Percentiles rank a stretch among this genome's conserved stretches.
phyloP scores from a whole-genome alignment of 108 stramenopile species.

The Skeletonema menzelii region DNA sequence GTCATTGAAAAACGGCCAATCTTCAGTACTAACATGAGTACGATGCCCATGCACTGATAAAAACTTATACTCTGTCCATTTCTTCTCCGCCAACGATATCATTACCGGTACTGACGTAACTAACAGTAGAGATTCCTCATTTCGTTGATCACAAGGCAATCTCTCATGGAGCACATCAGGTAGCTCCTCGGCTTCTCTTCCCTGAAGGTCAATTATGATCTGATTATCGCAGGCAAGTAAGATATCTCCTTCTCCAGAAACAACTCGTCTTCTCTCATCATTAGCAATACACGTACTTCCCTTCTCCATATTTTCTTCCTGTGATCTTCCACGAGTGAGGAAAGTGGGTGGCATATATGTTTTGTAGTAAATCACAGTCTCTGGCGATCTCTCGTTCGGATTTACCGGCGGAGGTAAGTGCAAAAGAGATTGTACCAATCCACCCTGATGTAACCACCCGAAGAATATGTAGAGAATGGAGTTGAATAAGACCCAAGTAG shows the following conservation, averaged over 20 bases:
- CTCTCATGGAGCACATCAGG: constrained; percentile 10
- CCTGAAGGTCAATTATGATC: constrained; percentile 42
- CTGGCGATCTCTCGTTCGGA: not conserved
- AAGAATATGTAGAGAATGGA: constrained; percentile 58
- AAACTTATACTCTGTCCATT: constrained; percentile 30
- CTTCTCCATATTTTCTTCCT: not conserved
- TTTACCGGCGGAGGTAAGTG: not conserved
- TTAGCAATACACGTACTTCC: not conserved
- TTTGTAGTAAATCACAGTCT: constrained; percentile 54
- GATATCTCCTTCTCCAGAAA: not conserved
- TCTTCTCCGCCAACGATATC: not conserved
- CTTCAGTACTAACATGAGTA: constrained; percentile 67
- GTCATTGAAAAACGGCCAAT: constrained; percentile 53
- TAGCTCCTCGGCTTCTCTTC: constrained; percentile 32
- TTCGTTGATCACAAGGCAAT: constrained; percentile 8
- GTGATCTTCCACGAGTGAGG: constrained; percentile 26
- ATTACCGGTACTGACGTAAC: constrained; percentile 24
- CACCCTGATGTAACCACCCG: constrained; percentile 76
- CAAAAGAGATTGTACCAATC: constrained; percentile 53
- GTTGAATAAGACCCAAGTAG: constrained; percentile 71
- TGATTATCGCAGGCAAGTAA: not conserved
- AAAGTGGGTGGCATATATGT: constrained; percentile 87
- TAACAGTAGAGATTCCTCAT: not conserved
- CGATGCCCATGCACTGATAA: constrained; percentile 13
- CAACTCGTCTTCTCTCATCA: not conserved